phyloP scores from a whole-genome alignment of 805 yeast genomes.

The Ogataea angusta region DNA sequence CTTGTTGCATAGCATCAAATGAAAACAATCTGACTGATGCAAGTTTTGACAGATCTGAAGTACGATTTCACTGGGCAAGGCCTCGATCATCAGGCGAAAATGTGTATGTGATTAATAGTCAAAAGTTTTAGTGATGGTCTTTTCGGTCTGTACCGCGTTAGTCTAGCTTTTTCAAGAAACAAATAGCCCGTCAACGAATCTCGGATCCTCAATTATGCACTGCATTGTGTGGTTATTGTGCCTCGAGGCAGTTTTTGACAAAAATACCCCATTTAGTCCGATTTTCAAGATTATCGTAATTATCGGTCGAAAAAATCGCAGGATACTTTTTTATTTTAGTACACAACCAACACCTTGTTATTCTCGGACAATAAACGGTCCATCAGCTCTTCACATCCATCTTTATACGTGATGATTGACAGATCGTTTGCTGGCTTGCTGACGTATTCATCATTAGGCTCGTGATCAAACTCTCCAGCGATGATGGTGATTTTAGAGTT shows the following conservation, averaged over 20 bases:
- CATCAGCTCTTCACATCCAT: constrained; percentile 12
- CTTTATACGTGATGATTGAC: constrained; percentile 20
- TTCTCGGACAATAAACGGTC: constrained; percentile 18
- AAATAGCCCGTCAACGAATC: no score
- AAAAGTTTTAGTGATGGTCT: not conserved
- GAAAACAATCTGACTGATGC: constrained; percentile 27
- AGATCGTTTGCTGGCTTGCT: constrained; percentile 21
- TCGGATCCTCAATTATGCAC: no score
- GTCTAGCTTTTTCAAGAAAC: not conserved
- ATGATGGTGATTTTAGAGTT: constrained; percentile 12
- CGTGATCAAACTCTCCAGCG: not conserved
- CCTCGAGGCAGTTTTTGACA: not conserved
- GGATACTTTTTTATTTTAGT: constrained; percentile 6
- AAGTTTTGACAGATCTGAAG: constrained; percentile 16
- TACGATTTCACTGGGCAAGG: constrained; percentile 26
- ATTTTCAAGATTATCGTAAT: constrained; percentile 12
- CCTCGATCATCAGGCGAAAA: constrained; percentile 20
- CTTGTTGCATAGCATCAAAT: constrained; percentile 18
- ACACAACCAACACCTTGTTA: constrained; percentile 26
- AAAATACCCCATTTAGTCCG: not conserved
- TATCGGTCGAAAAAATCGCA: constrained; percentile 11
- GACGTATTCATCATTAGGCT: not conserved
- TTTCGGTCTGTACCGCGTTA: constrained; percentile 2
- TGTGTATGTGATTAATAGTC: no score
- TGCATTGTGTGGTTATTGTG: no score